Evolutionary conservation across 2,329 filamentous ascomycete species (phyloP).

Genomic region (Emergomyces africanus): DNA sequence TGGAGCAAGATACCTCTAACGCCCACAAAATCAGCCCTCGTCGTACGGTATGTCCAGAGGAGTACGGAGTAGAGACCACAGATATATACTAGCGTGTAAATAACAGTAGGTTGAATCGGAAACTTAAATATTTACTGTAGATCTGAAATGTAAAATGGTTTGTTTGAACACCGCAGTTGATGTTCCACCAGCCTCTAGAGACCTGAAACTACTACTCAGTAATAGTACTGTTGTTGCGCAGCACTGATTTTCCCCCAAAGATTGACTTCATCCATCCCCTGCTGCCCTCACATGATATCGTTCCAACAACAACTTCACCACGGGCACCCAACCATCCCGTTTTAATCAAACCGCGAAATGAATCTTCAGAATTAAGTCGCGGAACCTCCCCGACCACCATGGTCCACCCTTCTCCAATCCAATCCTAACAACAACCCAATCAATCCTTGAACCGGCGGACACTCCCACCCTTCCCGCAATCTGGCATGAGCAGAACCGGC

Average conservation of each 20-base stretch:
- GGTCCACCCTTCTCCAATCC: constrained; percentile 1
- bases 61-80: no score
- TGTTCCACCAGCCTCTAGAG: not conserved
- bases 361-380: not conserved
- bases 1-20: no score
- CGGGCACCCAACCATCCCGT: not conserved
- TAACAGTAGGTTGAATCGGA: not conserved
- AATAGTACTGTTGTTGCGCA: no score
- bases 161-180: not conserved
- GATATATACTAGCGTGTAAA: not conserved
- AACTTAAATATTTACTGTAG: not conserved
- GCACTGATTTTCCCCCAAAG: not conserved
- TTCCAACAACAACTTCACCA: not conserved
- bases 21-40: no score
- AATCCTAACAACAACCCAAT: not conserved
- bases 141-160: not conserved
- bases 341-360: not conserved
- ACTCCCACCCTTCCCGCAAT: constrained; percentile 6
- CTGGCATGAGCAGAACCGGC: constrained; percentile 25
- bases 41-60: not conserved
- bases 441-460: not conserved
- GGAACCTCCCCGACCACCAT: constrained; percentile 3
- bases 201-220: not conserved
- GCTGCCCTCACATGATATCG: not conserved
- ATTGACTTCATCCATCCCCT: not conserved